Evolutionary conservation across 257 asterid species (phyloP).

Genomic region (Rhazya stricta): DNA sequence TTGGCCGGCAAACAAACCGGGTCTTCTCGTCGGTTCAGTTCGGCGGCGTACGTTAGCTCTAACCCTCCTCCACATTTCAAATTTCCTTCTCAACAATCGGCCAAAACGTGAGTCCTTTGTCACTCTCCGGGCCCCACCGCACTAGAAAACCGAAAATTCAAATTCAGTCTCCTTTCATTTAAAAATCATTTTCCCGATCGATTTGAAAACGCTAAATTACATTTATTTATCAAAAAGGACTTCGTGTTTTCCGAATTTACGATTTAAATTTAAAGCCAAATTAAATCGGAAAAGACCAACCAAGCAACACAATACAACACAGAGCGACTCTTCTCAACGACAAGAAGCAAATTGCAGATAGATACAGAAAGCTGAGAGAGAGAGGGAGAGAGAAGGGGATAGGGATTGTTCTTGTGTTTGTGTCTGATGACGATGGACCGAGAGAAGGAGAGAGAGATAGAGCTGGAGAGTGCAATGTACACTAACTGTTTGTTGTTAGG

Average conservation of each 20-base stretch:
- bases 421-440: constrained; percentile 91
- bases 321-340: neutral
- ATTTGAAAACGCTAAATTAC: neutral
- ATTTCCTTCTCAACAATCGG: constrained; percentile 5
- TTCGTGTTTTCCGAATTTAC: neutral
- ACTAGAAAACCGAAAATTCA: constrained; percentile 8
- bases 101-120: constrained; percentile 27
- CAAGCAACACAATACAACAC: neutral
- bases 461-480: constrained; percentile 99
- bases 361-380: constrained; percentile 7
- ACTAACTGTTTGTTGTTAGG: constrained; percentile 97
- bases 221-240: constrained; percentile 4
- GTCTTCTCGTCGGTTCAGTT: constrained; percentile 33
- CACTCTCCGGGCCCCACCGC: constrained; percentile 29
- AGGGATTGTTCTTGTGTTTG: constrained; percentile 10
- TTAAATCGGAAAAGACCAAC: constrained; percentile 10
- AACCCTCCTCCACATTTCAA: constrained; percentile 35
- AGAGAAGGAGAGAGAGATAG: constrained; percentile 98
- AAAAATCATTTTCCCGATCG: constrained; percentile 15
- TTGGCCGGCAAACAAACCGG: neutral
- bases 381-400: constrained; percentile 5
- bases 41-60: constrained; percentile 34
- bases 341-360: constrained; percentile 11
- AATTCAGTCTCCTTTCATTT: constrained; percentile 8
- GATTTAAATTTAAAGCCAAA: neutral